Evolutionary conservation across 2,329 filamentous ascomycete species (phyloP).

Genomic region (Monilinia aucupariae): DNA sequence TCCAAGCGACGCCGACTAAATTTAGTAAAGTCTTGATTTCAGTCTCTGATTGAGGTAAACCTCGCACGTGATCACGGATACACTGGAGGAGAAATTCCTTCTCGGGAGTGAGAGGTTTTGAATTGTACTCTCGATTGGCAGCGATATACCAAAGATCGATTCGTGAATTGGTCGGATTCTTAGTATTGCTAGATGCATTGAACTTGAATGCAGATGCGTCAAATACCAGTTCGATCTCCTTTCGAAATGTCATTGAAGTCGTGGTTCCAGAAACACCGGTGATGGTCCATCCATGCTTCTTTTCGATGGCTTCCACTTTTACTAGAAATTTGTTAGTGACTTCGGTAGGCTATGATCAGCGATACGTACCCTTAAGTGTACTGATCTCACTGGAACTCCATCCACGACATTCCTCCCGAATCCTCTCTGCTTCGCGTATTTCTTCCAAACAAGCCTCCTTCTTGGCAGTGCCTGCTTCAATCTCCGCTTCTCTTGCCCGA

Average conservation of each 20-base stretch:
- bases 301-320: constrained; percentile 60
- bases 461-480: constrained; percentile 57
- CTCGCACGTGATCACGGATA: constrained; percentile 62
- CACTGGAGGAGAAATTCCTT: constrained; percentile 71
- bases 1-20: constrained; percentile 60
- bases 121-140: constrained; percentile 48
- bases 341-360: not conserved
- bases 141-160: constrained; percentile 70
- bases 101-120: constrained; percentile 54
- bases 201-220: constrained; percentile 57
- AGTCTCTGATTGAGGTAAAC: constrained; percentile 53
- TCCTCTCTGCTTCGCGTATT: constrained; percentile 74
- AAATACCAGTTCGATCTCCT: constrained; percentile 68
- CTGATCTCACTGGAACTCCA: constrained; percentile 81
- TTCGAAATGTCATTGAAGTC: constrained; percentile 68
- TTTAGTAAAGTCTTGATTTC: constrained; percentile 52
- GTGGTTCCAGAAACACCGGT: constrained; percentile 55
- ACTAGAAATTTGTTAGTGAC: constrained; percentile 46
- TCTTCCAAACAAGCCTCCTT: constrained; percentile 67
- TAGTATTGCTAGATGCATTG: constrained; percentile 18
- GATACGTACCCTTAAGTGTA: constrained; percentile 62
- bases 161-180: constrained; percentile 40
- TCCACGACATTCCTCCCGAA: constrained; percentile 82
- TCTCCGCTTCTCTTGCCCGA: constrained; percentile 58
- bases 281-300: constrained; percentile 65